Evolutionary conservation across 1,139 yeast species (phyloP), one percentile per base, ranked within the genome.

Genomic region (Geotrichum macrosporum): DNA sequence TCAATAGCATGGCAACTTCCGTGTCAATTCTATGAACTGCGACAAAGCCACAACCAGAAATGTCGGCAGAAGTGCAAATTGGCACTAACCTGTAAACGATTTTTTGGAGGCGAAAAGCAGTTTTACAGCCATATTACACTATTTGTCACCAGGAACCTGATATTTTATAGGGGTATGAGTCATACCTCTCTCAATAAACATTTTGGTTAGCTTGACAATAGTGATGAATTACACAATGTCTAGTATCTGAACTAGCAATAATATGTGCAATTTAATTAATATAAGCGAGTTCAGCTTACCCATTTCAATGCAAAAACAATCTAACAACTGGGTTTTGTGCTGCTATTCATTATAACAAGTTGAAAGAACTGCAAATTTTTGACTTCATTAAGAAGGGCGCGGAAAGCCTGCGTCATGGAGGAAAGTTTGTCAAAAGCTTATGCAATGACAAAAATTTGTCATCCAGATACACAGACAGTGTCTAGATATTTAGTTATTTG

Each of bases 191-290:
- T 89, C 97, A 60, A 92, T 87, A 66, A 89, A 92, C 80, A 92
- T 75, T 74, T 89, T 92, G 65, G 96, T 88, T 68, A 89, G 80
- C 73, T 89, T 89, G 73, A 87, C 84, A 59, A 88, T 87, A 53
- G 97, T 97, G 53, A 96, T 88, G 61, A n/a, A 89, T 75, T 66
- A 97, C 97, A 70, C 98, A 97, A 69, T 92, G 97, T 59, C 98
- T 97, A 54, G 97, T 92, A 70, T 89, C 98, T 57, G 94, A 97
- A 67, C 92, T 97, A 47, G 97, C 97, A 61, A 89, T 78, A 61
- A 89, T 86, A 48, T 97, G 98, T 63, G 96, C 79, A 67, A 89
- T 72, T 70, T 85, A 89, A 73, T 89, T 97, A 51, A 74, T 82
- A 58, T 71, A 64, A 50, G 69, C 69, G 37, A 71, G 62, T 62